Evolutionary conservation across 106 monocot genomes (phyloP), one percentile per base, ranked within the genome.

Genomic region (Acorus calamus): DNA sequence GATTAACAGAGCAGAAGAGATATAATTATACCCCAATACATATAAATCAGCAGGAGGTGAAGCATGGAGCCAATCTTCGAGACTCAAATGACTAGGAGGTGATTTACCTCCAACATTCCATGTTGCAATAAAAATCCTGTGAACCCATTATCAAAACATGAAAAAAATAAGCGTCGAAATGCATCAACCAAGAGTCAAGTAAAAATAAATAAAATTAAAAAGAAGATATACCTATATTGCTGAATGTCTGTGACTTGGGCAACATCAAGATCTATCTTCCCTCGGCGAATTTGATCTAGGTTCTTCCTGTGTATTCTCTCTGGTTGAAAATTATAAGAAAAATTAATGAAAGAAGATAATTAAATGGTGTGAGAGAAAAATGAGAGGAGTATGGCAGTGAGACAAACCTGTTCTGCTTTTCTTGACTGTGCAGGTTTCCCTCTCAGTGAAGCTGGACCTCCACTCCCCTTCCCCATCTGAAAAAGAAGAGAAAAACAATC

Each of bases 51-150:
- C 90, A 54, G 80, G 83, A 61, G 90, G 83, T 47, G 77, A 90
- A 46, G 80, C 11, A 62, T 83, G 86, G 63, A 90, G 86, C 90
- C 90, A 90, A 52, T 90, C 90, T 7, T 90, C 86, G 59, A 90
- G 70, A 62, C 74, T 86, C 77, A 86, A 69, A 65, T 73, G 49
- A 68, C 55, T 76, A 49, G 79, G 80, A 14, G 90, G 90, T 9
- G 79, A 78, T 74, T 76, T 90, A 13, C 90, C 90, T 52, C 90
- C 90, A 54, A 90, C 90, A 83, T 90, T 90, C 90, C 90, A 90
- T 73, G 90, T 90, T 42, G 86, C 74, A 71, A 78, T 83, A 73
- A 90, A 90, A 53, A 90, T 64, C 70, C 90, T 90, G 67, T 50
- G 68, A 66, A 65, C 47, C 55, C 28, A 28, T 28, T 28, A 28